phyloP scores from a whole-genome alignment of 345 rosid species.

The thale cress (Arabidopsis thaliana) region TAIR10.1 NC_003070.9:7670001-7670500 shows the following conservation, averaged over 20 bases:
- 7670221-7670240: slow-evolving; percentile 72
- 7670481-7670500: background rate
- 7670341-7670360: background rate
- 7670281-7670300: slow-evolving; percentile 41
- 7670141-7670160: too few relatives aligned
- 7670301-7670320: background rate
- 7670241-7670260: slow-evolving; percentile 72
- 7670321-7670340: background rate
- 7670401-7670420: slow-evolving; percentile 33
- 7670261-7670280: slow-evolving; percentile 80
- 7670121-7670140: too few relatives aligned
- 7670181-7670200: slow-evolving; percentile 25
- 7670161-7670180: background rate
- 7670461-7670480: slow-evolving; percentile 4
- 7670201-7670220: slow-evolving; percentile 71
- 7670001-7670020: too few relatives aligned
- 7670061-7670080: too few relatives aligned
- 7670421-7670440: slow-evolving; percentile 38
- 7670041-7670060: too few relatives aligned
- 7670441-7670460: slow-evolving; percentile 20
- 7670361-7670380: background rate
- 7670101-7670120: too few relatives aligned
- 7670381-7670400: slow-evolving; percentile 26
- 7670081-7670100: too few relatives aligned
- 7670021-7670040: too few relatives aligned